Base-by-base conservation (phyloP, 148 eudicot species). In the Vaccinium vitisidaea region DNA sequence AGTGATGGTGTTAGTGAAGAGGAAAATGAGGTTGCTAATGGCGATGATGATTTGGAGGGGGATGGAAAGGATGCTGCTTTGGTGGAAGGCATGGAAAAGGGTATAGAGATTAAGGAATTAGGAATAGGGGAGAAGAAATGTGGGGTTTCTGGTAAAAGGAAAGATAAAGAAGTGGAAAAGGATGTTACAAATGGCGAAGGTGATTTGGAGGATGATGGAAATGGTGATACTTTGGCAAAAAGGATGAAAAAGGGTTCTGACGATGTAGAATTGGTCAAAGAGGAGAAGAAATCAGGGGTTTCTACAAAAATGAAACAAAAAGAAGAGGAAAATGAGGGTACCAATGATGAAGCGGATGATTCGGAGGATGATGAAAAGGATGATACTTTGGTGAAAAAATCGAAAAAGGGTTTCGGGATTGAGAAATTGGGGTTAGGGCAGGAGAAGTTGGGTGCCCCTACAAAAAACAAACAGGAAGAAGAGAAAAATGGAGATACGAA, bases 241-340 rank as follows among this genome's bases (percentile, higher is more conserved):
- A 58, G 19, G 1, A 12, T 19, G 21, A 58, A 58, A 58, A 58
- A 18, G 39, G 6, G 50, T 9, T 2, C 59, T 36, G 39, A 36
- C 39, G 2, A 36, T 36, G 39, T 36, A 36, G 39, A 36, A 36
- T 36, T 36, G 39, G 3, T 36, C 39, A 36, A 36, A 50, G 10
- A 13, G 56, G 49, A 27, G 48, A 76, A 49, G 85, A 59, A 76
- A 55, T 53, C 46, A 43, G 86, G 65, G 16, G 25, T 80, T 25
- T 9, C 18, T 43, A 18, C 39, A 2, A 87, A 80, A 79, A 49
- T 11, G 19, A 61, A 69, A 36, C 77, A 56, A 19, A 32, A 69
- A 46, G 82, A 70, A 30, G 53, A 27, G n/a, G 79, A 15, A n/a
- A 65, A 65, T 3, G 36, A 50, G 21, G 63, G 11, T 1, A n/a